Conservation (phyloP, 1,284 basidiomycete species). For the Kalmanozyma brasiliensis region DNA sequence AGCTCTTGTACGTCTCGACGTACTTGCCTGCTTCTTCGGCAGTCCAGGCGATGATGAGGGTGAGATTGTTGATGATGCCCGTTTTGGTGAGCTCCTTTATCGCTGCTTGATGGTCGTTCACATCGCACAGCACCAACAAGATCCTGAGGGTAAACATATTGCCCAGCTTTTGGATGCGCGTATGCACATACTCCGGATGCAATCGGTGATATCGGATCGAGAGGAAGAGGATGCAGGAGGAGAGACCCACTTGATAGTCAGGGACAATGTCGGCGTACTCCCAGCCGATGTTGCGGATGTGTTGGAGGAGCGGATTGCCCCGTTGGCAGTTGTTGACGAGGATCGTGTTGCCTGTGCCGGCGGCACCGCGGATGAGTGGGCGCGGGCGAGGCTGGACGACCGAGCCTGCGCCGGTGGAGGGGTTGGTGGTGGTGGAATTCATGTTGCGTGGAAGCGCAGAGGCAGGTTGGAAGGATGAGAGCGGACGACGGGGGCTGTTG, state of each 20-base stretch:
- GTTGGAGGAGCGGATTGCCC: constrained; percentile 85
- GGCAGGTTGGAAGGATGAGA: constrained; percentile 47
- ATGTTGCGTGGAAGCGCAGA: constrained; percentile 27
- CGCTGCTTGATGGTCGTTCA: constrained; percentile 87
- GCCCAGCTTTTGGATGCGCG: constrained; percentile 85
- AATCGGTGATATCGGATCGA: constrained; percentile 94
- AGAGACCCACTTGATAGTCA: constrained; percentile 71
- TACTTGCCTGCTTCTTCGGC: constrained; percentile 90
- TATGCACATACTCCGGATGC: constrained; percentile 96
- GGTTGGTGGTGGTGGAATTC: constrained; percentile 3
- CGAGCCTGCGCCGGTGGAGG: background rate
- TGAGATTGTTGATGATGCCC: constrained; percentile 85
- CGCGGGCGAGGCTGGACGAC: constrained; percentile 44
- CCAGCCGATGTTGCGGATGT: constrained; percentile 86
- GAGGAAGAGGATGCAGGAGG: constrained; percentile 61
- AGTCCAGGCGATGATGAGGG: constrained; percentile 89
- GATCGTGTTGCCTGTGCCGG: constrained; percentile 53
- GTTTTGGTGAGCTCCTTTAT: constrained; percentile 90
- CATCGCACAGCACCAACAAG: constrained; percentile 90
- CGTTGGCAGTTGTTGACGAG: constrained; percentile 72
- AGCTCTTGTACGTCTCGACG: constrained; percentile 88
- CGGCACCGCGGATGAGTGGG: constrained; percentile 52
- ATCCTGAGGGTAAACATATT: constrained; percentile 84
- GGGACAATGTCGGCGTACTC: constrained; percentile 93
- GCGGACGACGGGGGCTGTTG: constrained; percentile 11